phyloP scores from a whole-genome alignment of 2,329 filamentous ascomycete genomes.

The Apiospora pterosperma region DNA sequence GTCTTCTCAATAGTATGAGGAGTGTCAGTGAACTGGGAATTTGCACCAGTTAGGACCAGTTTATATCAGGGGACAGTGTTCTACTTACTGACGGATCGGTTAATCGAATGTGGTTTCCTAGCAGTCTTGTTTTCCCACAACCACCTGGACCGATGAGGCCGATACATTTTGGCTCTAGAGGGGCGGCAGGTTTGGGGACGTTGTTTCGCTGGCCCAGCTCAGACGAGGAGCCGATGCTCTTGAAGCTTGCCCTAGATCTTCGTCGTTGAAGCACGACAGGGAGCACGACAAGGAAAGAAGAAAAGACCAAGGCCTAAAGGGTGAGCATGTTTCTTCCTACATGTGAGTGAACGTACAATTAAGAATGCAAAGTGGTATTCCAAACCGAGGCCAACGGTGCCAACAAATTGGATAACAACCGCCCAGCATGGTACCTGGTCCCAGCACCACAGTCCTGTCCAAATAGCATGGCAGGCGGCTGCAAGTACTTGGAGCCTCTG shows the following conservation, averaged over 20 bases:
- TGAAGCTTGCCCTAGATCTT: neutral
- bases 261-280: neutral
- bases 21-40: neutral
- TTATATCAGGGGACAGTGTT: neutral
- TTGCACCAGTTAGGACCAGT: neutral
- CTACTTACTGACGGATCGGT: neutral
- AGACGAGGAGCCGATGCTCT: neutral
- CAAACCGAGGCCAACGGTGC: neutral
- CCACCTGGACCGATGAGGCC: neutral
- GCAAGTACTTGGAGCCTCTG: neutral
- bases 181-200: neutral
- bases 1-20: neutral
- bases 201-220: neutral
- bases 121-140: neutral
- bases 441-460: neutral
- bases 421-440: neutral
- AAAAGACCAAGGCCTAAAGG: neutral
- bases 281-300: neutral
- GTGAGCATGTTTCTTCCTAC: neutral
- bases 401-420: neutral
- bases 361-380: neutral
- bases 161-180: neutral
- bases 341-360: neutral
- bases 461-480: neutral
- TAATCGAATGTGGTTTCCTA: neutral